A percentile compares a stretch with the other conserved stretches of the same genome.
Evolutionary conservation across 169 alveolate genomes (phyloP).

Genomic region (Plasmodium vivax): DNA sequence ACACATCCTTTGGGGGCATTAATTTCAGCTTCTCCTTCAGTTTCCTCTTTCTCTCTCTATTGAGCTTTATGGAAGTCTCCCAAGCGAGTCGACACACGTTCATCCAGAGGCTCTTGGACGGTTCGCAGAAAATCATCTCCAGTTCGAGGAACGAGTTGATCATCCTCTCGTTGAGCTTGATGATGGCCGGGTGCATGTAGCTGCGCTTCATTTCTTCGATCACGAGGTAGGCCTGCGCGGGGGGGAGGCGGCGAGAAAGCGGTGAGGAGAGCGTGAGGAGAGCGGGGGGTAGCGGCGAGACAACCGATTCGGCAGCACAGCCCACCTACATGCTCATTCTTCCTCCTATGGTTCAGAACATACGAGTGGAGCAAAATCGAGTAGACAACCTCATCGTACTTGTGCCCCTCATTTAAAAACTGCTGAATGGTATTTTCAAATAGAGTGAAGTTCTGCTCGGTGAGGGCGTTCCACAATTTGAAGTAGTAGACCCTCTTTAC

Average conservation of each 20-base stretch:
- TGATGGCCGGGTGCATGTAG: slow-evolving; percentile 85
- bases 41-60: slow-evolving; percentile 65
- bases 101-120: slow-evolving; percentile 82
- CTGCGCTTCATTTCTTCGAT: slow-evolving; percentile 89
- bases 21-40: slow-evolving; percentile 44
- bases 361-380: slow-evolving; percentile 82
- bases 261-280: neutral
- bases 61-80: slow-evolving; percentile 79
- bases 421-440: slow-evolving; percentile 61
- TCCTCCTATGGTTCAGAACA: slow-evolving; percentile 81
- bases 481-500: slow-evolving; percentile 67
- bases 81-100: slow-evolving; percentile 80
- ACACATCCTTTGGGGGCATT: slow-evolving; percentile 54
- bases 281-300: neutral
- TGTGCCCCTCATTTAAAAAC: slow-evolving; percentile 77
- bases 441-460: slow-evolving; percentile 73
- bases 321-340: slow-evolving; percentile 78
- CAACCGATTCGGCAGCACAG: neutral
- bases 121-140: slow-evolving; percentile 84
- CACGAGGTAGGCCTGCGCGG: slow-evolving; percentile 83
- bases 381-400: slow-evolving; percentile 87
- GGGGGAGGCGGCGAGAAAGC: neutral
- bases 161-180: slow-evolving; percentile 83
- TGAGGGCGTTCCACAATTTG: slow-evolving; percentile 66
- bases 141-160: slow-evolving; percentile 85